Evolutionary conservation across 2,329 filamentous ascomycete species (phyloP), one percentile per base, ranked within the genome.

Genomic region (Diplodia intermedia): DNA sequence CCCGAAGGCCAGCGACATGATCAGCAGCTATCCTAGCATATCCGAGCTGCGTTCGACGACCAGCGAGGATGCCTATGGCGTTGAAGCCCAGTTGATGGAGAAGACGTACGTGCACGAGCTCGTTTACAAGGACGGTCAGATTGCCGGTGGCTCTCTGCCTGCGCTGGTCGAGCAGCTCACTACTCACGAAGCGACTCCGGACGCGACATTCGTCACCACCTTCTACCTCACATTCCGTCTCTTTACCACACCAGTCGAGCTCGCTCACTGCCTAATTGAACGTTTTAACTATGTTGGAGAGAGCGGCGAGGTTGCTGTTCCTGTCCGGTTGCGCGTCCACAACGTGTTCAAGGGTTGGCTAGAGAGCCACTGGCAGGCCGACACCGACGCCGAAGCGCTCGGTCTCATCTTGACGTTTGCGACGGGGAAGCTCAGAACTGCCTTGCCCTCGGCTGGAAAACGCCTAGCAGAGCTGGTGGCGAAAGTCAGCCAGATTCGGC

Each of bases 291-390:
- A 97, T 73, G 91, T 97, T 47, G 91, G 88, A 14, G 91, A 95
- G 69, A 91, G 90, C 57, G 87, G 89, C 26, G 86, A 89, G 69
- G 87, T 94, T 70, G 89, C 93, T 26, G 87, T 85, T 2, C 92
- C 94, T 0, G 94, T 98, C 26, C 89, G 94, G 62, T 83, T 99
- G 57, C 89, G 95, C 63, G 93, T 98, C 1, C 98, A 96, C 83
- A 98, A 99, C 77, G 90, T 93, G 68, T 93, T 99, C 85, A 99
- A 99, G 80, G 91, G 92, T 52, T 99, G 95, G 95, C 83, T 99
- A 23, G 95, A 98, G 81, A 95, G 91, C 7, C 93, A 99, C 79
- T 99, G 95, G 94, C 89, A 91, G 57, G 88, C 92, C 71, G 88
- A 93, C 69, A 89, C 89, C 12, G 95, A 99, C 76, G 87, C 88